These are phyloP conservation scores for Hygrophoropsis aurantiaca DNA, from an alignment of 768 basidiomycete species.

Conservation along the genomic window DNA sequence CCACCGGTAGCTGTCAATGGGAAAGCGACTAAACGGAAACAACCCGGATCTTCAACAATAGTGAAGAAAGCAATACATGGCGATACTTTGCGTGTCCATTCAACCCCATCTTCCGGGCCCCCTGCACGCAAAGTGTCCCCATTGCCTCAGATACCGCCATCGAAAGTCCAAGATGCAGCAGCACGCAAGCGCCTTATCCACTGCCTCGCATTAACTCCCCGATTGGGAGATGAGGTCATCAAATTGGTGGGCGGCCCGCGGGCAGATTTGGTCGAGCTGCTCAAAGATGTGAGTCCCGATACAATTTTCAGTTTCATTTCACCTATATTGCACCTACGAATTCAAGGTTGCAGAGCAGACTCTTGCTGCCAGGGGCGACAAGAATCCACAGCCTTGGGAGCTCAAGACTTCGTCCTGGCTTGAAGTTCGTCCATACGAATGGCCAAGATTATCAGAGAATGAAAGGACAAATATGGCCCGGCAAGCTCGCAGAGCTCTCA, in stretches of 20 bases:
- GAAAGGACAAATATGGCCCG: constrained; percentile 53
- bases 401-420: constrained; percentile 61
- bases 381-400: constrained; percentile 44
- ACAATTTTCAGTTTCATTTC: neutral
- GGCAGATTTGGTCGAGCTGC: constrained; percentile 44
- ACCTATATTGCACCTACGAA: neutral
- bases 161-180: constrained; percentile 17
- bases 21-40: constrained; percentile 46
- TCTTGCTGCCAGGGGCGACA: constrained; percentile 33
- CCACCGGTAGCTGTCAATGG: constrained; percentile 29
- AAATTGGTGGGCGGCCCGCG: constrained; percentile 47
- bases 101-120: constrained; percentile 22
- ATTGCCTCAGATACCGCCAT: constrained; percentile 16
- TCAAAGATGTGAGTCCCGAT: constrained; percentile 46
- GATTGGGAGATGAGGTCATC: constrained; percentile 38
- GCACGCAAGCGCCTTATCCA: constrained; percentile 45
- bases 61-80: constrained; percentile 17
- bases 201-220: constrained; percentile 49
- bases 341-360: constrained; percentile 52
- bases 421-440: constrained; percentile 70
- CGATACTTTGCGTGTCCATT: constrained; percentile 28
- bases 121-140: constrained; percentile 31
- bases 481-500: constrained; percentile 49
- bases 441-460: constrained; percentile 46
- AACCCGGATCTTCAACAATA: constrained; percentile 25